Percentiles rank a stretch among this genome's conserved stretches.
Evolutionary conservation across 495 filamentous ascomycete species (phyloP).

Genomic region (Cudoniella acicularis): DNA sequence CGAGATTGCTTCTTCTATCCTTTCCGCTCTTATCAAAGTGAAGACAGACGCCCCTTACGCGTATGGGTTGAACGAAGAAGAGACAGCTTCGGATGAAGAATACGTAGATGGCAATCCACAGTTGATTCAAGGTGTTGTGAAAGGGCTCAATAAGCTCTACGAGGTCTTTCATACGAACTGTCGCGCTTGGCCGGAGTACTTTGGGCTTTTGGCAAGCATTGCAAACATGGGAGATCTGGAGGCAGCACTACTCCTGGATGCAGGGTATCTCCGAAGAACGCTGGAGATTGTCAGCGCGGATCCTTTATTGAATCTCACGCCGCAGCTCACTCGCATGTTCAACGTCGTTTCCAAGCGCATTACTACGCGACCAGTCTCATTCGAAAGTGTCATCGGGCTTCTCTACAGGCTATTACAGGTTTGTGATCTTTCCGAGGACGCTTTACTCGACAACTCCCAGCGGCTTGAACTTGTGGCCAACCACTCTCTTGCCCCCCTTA

Average conservation of each 20-base stretch:
- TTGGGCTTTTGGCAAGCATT: conserved; percentile 61
- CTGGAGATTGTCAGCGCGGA: conserved; percentile 64
- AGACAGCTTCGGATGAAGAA: conserved; percentile 26
- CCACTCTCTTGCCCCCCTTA: conserved; percentile 32
- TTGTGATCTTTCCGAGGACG: conserved; percentile 14
- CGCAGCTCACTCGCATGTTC: conserved; percentile 40
- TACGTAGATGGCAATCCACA: conserved; percentile 25
- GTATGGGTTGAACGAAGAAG: conserved; percentile 27
- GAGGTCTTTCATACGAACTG: conserved; percentile 48
- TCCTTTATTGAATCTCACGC: conserved; percentile 34
- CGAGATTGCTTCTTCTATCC: conserved; percentile 51
- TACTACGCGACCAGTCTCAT: conserved; percentile 46
- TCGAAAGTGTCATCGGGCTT: conserved; percentile 49
- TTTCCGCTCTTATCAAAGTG: conserved; percentile 49
- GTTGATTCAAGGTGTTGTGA: conserved; percentile 53
- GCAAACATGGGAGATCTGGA: conserved; percentile 53
- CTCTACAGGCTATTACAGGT: conserved; percentile 45
- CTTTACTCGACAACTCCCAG: conserved; percentile 8
- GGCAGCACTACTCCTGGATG: conserved; percentile 49
- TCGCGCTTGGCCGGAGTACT: conserved; percentile 79
- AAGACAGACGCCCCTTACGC: conserved; percentile 41
- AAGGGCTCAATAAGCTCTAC: conserved; percentile 49
- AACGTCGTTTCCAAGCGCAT: conserved; percentile 44
- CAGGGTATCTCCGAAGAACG: conserved; percentile 51
- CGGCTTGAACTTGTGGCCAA: conserved; percentile 10